These are phyloP conservation scores for Ogataea henricii DNA, from an alignment of 805 yeast genomes.

Conservation along the genomic window DNA sequence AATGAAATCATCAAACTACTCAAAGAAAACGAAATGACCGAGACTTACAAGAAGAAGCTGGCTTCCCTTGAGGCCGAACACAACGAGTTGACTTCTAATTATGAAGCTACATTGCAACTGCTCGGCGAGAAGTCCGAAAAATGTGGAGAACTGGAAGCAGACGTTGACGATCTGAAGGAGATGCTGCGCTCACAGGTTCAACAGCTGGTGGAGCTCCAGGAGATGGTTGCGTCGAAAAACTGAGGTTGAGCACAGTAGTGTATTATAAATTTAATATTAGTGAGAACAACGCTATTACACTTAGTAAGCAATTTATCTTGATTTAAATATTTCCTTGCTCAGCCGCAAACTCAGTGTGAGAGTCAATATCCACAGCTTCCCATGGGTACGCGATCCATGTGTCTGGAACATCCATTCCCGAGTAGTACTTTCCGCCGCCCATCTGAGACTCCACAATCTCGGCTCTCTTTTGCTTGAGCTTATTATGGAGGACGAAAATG, in stretches of 20 bases:
- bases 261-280: not conserved
- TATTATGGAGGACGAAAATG: conserved; percentile 82
- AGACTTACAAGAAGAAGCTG: conserved; percentile 32
- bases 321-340: conserved; percentile 60
- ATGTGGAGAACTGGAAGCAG: conserved; percentile 84
- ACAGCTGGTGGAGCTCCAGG: conserved; percentile 73
- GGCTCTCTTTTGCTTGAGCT: conserved; percentile 79
- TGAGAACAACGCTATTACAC: not conserved
- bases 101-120: conserved; percentile 59
- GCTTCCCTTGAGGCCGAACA: conserved; percentile 24
- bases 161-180: conserved; percentile 85
- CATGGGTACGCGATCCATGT: conserved; percentile 90
- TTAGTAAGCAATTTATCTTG: not conserved
- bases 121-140: conserved; percentile 87
- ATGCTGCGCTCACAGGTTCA: conserved; percentile 82
- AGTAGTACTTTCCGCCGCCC: conserved; percentile 64
- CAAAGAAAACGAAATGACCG: conserved; percentile 53
- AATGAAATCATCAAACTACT: conserved; percentile 63
- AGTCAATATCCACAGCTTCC: conserved; percentile 83
- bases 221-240: conserved; percentile 19
- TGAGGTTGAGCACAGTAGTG: not conserved
- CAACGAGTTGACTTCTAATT: conserved; percentile 20
- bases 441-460: conserved; percentile 64
- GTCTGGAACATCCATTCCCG: conserved; percentile 75
- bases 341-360: conserved; percentile 65